Base-by-base conservation (phyloP, 345 rosid genomes). In the Brassica juncea region DNA sequence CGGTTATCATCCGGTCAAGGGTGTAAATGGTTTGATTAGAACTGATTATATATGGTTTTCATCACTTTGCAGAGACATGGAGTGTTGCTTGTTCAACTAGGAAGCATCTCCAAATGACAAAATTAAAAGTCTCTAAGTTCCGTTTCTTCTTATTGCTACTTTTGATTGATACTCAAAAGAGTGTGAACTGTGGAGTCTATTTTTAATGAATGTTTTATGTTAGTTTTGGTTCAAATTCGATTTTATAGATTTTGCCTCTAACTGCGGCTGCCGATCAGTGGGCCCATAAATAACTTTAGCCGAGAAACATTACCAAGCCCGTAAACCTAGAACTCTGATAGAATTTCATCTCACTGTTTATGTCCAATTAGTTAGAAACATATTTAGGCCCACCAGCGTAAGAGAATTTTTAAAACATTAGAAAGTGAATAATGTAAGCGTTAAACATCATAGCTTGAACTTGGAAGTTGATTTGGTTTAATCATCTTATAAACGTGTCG, bases 401-500 rank as follows among this genome's bases (percentile, higher is more conserved):
- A 66, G 31, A 23, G 28, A 21, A 10, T 10, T 2, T 7, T 0
- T 55, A 19, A 11, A 47, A 12, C 16, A 14, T 47, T 47, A 47
- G 27, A 11, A 55, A 39, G 1, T 39, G 42, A 39, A 39, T 39
- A 10, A 39, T 39, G 14, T 27, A 39, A 39, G 47, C 12, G 12
- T 39, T 39, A 39, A 10, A 12, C 15, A 44, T 44, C 15, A 44
- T 44, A 49, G 57, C 19, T 49, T 47, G 49, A 42, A 42, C 49
- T 10, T 42, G 49, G 11, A 37, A 37, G 44, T 37, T 37, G 44
- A 42, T 42, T 42, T 42, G 44, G 8, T 8, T 32, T 54, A 31
- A 52, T 54, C 52, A 74, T 32, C 37, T 52, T 65, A 21, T 57
- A 31, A 74, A 64, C 68, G 74, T 68, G 74, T 69, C 47, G 32